Base-by-base conservation (phyloP, 2,329 filamentous ascomycete species). In the Phialocephala subalpina region DNA sequence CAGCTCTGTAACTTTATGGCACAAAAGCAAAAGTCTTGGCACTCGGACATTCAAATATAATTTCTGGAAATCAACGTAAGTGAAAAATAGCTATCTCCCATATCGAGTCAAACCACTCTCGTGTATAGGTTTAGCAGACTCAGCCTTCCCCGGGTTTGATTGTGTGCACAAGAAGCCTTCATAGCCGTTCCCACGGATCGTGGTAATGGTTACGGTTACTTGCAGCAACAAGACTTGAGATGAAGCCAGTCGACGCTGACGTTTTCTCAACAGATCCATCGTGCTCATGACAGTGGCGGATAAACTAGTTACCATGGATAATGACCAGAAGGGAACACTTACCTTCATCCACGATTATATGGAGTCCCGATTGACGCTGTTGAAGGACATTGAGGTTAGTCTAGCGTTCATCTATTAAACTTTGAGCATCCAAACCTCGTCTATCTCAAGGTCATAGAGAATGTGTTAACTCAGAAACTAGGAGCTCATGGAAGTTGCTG, bases 401-500 rank as follows among this genome's bases (percentile, higher is more conserved):
- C 35, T 29, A 27, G 8, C 45, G 6, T 38, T 22, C 42, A 33
- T 16, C 52, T 49, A 8, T 58, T 1, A 1, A 22, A 3, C 11
- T n/a, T 53, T 29, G 4, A 18, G 29, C 29, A 33, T 4, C 29
- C 29, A 25, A 27, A 29, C 3, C 9, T 42, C n/a, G 18, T 53
- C 6, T 11, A 9, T 36, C n/a, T n/a, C 9, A 8, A 29, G 6
- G 8, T 45, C 38, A 33, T 9, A n/a, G 22, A 36, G 18, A 45
- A 22, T 27, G 25, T 62, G 53, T 64, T 71, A 38, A 71, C 65
- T 59, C n/a, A 29, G 5, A 35, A 6, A 16, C 16, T 14, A 90
- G 84, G 86, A 87, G 66, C 75, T 90, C 40, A 82, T 82, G 14
- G 82, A 85, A 53, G 75, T 87, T 9, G 78, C 84, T 1, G 82